phyloP scores from a whole-genome alignment of 2,329 filamentous ascomycete genomes.

The Microsporum ferrugineum region DNA sequence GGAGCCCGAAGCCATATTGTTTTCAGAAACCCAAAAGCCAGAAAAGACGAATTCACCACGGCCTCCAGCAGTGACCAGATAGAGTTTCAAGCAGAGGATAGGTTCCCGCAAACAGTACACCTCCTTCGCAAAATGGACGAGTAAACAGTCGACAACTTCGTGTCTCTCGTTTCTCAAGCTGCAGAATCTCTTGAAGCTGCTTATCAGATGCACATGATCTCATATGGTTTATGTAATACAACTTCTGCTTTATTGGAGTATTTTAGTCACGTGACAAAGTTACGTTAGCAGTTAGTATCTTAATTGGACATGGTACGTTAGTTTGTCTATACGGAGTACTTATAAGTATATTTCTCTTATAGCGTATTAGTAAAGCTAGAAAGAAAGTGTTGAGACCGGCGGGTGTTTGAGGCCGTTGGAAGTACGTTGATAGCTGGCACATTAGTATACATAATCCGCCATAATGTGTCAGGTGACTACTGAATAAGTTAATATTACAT shows the following conservation, averaged over 20 bases:
- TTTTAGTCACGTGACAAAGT: too few relatives aligned
- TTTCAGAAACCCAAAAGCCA: not conserved
- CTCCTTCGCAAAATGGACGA: not conserved
- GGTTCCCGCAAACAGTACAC: not conserved
- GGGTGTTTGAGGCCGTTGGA: too few relatives aligned
- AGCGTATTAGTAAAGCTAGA: too few relatives aligned
- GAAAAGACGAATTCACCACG: not conserved
- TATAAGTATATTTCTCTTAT: too few relatives aligned
- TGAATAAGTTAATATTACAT: not conserved
- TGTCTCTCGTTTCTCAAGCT: not conserved
- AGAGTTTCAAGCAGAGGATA: not conserved
- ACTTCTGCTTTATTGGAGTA: not conserved
- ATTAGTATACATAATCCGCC: too few relatives aligned
- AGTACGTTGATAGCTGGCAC: too few relatives aligned
- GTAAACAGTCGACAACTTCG: not conserved
- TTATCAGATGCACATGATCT: constrained; percentile 2
- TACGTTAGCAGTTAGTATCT: too few relatives aligned
- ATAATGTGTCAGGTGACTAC: too few relatives aligned
- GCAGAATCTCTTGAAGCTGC: not conserved
- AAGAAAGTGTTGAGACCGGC: too few relatives aligned
- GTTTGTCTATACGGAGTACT: too few relatives aligned
- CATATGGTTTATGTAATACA: not conserved
- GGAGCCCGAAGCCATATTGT: not conserved
- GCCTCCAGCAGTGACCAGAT: not conserved
- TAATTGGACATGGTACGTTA: too few relatives aligned